Evolutionary conservation across 495 filamentous ascomycete species (phyloP), one percentile per base, ranked within the genome.

Genomic region (Penicillium robsamsonii): DNA sequence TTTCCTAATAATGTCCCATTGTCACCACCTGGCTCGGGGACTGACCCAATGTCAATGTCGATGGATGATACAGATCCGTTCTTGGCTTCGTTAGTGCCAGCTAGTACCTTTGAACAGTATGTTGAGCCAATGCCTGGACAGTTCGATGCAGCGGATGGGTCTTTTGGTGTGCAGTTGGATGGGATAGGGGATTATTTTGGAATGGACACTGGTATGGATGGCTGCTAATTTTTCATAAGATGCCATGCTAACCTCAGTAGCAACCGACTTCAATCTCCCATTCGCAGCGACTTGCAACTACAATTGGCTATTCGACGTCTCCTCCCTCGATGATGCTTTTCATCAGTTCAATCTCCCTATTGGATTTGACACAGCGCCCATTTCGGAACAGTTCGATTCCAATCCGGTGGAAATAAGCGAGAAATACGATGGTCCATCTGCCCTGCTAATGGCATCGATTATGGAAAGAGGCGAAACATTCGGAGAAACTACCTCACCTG

Each of bases 211-310:
- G 69, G 70, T 72, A 67, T 37, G 60, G 12, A n/a, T 4, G 0
- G 15, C 27, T 48, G 10, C n/a, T 38, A 31, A 12, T 42, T 17
- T 1, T 15, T 30, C 24, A 6, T 24, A 1, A 7, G 20, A 10
- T 30, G 2, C 25, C 0, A 12, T 41, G 37, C 55, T 71, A 57
- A 72, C 49, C 17, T 13, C 10, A 25, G 25, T 50, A 75, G 75
- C 77, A 12, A 81, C 71, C 54, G 80, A 79, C 15, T 84, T 84
- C 55, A 81, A 82, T 50, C 77, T 79, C 55, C 80, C 80, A 2
- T 85, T 82, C 59, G 82, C 79, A 5, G 79, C 80, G 5, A 75
- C 77, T 38, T 71, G 69, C 50, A 80, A 83, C 52, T 83, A 82
- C 57, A 79, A 80, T 55, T 84, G 81, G 80, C 56, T 83, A 17